These are phyloP conservation scores for Cryphonectria naterciae DNA, from an alignment of 2,329 filamentous ascomycete species.

Conservation along the genomic window DNA sequence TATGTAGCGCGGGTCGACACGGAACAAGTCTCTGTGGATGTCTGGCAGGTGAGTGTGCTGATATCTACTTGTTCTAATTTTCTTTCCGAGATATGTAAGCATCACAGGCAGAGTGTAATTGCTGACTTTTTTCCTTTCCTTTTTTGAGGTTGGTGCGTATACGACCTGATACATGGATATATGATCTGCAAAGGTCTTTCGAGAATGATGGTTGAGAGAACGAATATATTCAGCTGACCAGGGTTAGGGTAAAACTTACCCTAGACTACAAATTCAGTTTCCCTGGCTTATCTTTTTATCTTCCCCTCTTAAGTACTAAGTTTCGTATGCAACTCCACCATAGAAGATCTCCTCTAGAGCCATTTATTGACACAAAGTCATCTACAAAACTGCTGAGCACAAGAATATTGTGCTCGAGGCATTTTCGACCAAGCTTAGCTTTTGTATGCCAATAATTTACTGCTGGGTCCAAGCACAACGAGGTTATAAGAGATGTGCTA, in stretches of 20 bases:
- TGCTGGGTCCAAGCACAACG: background rate
- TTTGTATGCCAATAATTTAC: background rate
- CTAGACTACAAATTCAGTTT: no score
- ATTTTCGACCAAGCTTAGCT: background rate
- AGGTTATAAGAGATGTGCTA: background rate
- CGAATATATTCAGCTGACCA: no score
- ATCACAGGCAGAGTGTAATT: background rate
- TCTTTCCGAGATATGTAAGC: background rate
- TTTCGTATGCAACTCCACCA: no score
- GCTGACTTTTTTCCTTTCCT: no score
- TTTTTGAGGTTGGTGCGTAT: background rate
- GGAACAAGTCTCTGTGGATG: slow-evolving; percentile 29
- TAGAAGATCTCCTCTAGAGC: no score
- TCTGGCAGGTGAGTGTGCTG: slow-evolving; percentile 33
- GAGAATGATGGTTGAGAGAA: background rate
- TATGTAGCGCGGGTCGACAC: slow-evolving; percentile 19
- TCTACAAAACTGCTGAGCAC: no score
- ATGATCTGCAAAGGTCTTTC: no score
- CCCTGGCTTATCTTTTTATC: no score
- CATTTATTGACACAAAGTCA: no score
- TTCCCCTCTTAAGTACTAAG: no score
- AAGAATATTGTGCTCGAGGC: no score
- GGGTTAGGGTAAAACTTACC: no score
- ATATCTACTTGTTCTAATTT: background rate
- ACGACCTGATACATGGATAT: background rate